Percentiles rank a stretch among this genome's conserved stretches.
These are phyloP conservation scores for Kwoniella sp. DNA, from an alignment of 768 basidiomycete species.

Conservation along the genomic window DNA sequence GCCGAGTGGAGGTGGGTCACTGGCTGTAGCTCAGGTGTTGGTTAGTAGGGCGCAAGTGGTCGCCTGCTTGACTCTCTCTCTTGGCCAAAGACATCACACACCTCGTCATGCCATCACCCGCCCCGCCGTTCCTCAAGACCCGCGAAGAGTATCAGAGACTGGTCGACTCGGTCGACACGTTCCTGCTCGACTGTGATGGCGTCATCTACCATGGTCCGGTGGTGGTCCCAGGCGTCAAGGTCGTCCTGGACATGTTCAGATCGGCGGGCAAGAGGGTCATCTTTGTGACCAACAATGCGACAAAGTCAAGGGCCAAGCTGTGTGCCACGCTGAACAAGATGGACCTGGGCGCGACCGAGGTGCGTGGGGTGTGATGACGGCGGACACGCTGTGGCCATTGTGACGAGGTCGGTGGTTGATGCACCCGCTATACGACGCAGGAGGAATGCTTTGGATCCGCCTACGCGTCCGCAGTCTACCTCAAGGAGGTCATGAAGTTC, in stretches of 20 bases:
- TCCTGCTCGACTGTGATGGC: conserved; percentile 95
- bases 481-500: conserved; percentile 82
- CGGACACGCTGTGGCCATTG: not conserved
- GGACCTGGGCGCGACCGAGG: conserved; percentile 76
- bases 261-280: conserved; percentile 71
- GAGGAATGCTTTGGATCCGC: conserved; percentile 97
- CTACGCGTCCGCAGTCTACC: conserved; percentile 74
- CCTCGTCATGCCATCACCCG: no score
- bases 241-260: conserved; percentile 70
- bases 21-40: no score
- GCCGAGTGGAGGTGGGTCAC: conserved; percentile 14
- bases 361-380: no score
- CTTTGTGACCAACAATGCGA: conserved; percentile 97
- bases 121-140: conserved; percentile 27
- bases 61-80: no score
- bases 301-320: conserved; percentile 81
- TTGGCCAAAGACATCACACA: no score
- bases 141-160: conserved; percentile 51
- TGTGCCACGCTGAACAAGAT: conserved; percentile 87
- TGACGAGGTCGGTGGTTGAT: not conserved
- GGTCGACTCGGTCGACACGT: conserved; percentile 73
- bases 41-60: no score
- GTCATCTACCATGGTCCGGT: conserved; percentile 85
- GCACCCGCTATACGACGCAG: conserved; percentile 54
- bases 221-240: conserved; percentile 69